Percentiles rank a stretch among this genome's conserved stretches.
phyloP scores from a whole-genome alignment of 768 basidiomycete species.

The Hebeloma cylindrosporum region DNA sequence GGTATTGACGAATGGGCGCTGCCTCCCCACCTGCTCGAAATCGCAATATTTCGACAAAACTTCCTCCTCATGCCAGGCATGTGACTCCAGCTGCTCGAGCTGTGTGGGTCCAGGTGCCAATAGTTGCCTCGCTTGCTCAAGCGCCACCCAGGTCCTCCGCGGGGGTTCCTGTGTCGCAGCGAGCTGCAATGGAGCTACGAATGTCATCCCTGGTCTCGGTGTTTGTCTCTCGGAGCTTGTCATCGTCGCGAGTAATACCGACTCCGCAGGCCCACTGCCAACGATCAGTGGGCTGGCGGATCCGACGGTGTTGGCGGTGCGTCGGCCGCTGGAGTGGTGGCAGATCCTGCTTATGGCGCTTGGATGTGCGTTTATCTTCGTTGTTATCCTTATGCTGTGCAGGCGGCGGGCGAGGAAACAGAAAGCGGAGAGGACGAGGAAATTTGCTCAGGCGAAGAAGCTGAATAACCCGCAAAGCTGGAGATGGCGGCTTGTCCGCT shows the following conservation, averaged over 20 bases:
- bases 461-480: constrained; percentile 51
- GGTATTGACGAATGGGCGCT: constrained; percentile 73
- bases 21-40: constrained; percentile 74
- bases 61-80: constrained; percentile 62
- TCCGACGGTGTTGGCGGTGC: constrained; percentile 39
- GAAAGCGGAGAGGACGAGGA: constrained; percentile 63
- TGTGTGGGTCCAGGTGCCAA: constrained; percentile 69
- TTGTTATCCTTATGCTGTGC: constrained; percentile 65
- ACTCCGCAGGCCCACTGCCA: constrained; percentile 48
- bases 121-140: constrained; percentile 74
- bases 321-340: constrained; percentile 68
- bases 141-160: constrained; percentile 58
- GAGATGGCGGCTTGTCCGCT: constrained; percentile 54
- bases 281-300: constrained; percentile 55
- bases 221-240: constrained; percentile 80
- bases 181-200: constrained; percentile 55
- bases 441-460: constrained; percentile 61
- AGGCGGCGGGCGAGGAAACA: constrained; percentile 68
- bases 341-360: constrained; percentile 82
- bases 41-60: constrained; percentile 71
- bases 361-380: constrained; percentile 76
- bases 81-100: constrained; percentile 76
- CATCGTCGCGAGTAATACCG: constrained; percentile 46
- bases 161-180: constrained; percentile 64
- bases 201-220: constrained; percentile 68